Percentiles rank a stretch among this genome's conserved stretches.
Conservation (phyloP, 2,329 filamentous ascomycete genomes). For the Colletotrichum melonis region DNA sequence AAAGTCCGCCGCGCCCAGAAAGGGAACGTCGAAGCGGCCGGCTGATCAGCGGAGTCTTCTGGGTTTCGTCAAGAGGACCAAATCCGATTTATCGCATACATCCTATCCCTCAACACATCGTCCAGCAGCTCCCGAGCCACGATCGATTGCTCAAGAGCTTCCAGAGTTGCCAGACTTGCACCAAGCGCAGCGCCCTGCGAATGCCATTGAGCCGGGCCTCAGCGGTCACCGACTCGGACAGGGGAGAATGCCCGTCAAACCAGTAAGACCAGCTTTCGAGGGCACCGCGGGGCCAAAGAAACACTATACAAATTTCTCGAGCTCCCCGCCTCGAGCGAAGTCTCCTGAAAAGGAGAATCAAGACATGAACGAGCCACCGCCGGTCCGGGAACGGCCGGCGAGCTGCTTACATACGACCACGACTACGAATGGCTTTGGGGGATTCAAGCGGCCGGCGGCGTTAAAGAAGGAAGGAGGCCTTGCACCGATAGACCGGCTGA, state of each 20-base stretch:
- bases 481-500: slow-evolving; percentile 61
- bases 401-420: slow-evolving; percentile 65
- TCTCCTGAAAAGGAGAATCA: slow-evolving; percentile 39
- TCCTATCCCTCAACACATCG: neutral
- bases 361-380: slow-evolving; percentile 42
- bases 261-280: slow-evolving; percentile 42
- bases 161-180: slow-evolving; percentile 33
- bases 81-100: slow-evolving; percentile 22
- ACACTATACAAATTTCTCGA: slow-evolving; percentile 69
- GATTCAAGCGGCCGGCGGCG: slow-evolving; percentile 57
- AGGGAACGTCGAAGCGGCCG: slow-evolving; percentile 46
- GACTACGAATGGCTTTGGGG: slow-evolving; percentile 49
- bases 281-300: slow-evolving; percentile 47
- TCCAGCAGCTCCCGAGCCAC: slow-evolving; percentile 33
- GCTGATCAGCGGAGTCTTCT: slow-evolving; percentile 56
- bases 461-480: slow-evolving; percentile 53
- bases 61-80: slow-evolving; percentile 48
- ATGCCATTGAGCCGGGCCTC: slow-evolving; percentile 45
- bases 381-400: slow-evolving; percentile 52
- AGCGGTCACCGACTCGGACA: slow-evolving; percentile 55
- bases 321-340: slow-evolving; percentile 57
- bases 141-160: slow-evolving; percentile 7
- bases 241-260: slow-evolving; percentile 48
- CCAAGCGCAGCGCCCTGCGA: slow-evolving; percentile 33
- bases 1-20: slow-evolving; percentile 36